These are phyloP conservation scores for Stentor coeruleus DNA, from an alignment of 73 alveolate genomes.

Conservation along the genomic window DNA sequence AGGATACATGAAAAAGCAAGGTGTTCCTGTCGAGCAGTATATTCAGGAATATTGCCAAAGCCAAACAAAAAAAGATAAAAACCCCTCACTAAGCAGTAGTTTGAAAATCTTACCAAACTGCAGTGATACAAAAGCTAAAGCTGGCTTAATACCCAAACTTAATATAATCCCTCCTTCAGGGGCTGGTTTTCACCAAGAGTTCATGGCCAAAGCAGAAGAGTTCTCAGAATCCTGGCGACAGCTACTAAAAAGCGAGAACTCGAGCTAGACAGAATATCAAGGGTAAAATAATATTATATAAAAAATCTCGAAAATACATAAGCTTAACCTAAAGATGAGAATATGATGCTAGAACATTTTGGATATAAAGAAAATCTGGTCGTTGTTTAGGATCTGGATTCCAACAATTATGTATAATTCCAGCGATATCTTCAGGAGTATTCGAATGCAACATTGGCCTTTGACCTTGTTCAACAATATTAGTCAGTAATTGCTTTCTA, in stretches of 20 bases:
- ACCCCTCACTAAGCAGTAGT: too few relatives aligned
- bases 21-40: too few relatives aligned
- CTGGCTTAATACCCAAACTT: too few relatives aligned
- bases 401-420: constrained; percentile 14
- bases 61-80: too few relatives aligned
- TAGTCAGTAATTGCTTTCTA: neutral
- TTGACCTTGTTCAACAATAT: constrained; percentile 7
- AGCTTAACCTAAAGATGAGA: neutral
- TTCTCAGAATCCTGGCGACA: constrained; percentile 27
- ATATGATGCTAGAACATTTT: neutral
- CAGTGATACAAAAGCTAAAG: too few relatives aligned
- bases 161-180: too few relatives aligned
- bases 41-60: too few relatives aligned
- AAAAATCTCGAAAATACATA: too few relatives aligned
- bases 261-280: constrained; percentile 37
- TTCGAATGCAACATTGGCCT: constrained; percentile 17
- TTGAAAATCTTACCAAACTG: too few relatives aligned
- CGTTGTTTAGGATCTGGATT: constrained; percentile 28
- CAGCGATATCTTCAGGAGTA: constrained; percentile 13
- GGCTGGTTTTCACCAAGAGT: constrained; percentile 10
- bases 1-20: too few relatives aligned
- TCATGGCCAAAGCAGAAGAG: constrained; percentile 20
- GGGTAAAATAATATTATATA: too few relatives aligned
- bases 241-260: too few relatives aligned
- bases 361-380: neutral